phyloP scores from a whole-genome alignment of 1,139 yeast genomes.

The Candida buenavistaensis region DNA sequence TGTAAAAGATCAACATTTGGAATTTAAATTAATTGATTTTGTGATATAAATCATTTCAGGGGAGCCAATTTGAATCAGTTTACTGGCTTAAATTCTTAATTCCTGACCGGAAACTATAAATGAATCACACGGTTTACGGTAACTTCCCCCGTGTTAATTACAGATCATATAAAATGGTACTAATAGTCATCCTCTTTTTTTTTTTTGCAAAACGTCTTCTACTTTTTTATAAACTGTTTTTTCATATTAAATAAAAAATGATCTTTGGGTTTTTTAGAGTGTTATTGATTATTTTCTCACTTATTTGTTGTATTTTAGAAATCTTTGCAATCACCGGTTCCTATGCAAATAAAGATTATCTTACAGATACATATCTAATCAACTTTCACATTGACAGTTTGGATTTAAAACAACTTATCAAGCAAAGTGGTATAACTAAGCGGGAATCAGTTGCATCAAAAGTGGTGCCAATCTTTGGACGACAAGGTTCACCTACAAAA shows the following conservation, averaged over 20 bases:
- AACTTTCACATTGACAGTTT: slow-evolving; percentile 38
- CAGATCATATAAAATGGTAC: too few relatives aligned
- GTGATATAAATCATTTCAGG: too few relatives aligned
- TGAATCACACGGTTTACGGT: too few relatives aligned
- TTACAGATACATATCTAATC: slow-evolving; percentile 38
- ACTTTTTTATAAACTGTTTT: too few relatives aligned
- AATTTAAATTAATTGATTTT: too few relatives aligned
- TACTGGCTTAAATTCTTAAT: too few relatives aligned
- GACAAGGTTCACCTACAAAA: neutral
- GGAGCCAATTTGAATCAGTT: too few relatives aligned
- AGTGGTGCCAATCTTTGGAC: slow-evolving; percentile 12
- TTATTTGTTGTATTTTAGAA: slow-evolving; percentile 33
- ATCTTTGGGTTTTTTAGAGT: slow-evolving; percentile 39
- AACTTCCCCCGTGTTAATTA: too few relatives aligned
- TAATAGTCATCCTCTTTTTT: too few relatives aligned
- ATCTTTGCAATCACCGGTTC: slow-evolving; percentile 46
- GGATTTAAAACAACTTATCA: slow-evolving; percentile 32
- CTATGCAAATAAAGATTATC: slow-evolving; percentile 33
- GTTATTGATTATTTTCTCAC: slow-evolving; percentile 34
- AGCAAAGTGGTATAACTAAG: neutral
- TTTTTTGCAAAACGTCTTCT: too few relatives aligned
- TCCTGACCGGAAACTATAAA: too few relatives aligned
- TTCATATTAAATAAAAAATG: slow-evolving; percentile 7
- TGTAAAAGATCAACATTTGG: too few relatives aligned
- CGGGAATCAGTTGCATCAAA: slow-evolving; percentile 4